Evolutionary conservation across 2,329 filamentous ascomycete genomes (phyloP).

Genomic region (Didymella exigua): DNA sequence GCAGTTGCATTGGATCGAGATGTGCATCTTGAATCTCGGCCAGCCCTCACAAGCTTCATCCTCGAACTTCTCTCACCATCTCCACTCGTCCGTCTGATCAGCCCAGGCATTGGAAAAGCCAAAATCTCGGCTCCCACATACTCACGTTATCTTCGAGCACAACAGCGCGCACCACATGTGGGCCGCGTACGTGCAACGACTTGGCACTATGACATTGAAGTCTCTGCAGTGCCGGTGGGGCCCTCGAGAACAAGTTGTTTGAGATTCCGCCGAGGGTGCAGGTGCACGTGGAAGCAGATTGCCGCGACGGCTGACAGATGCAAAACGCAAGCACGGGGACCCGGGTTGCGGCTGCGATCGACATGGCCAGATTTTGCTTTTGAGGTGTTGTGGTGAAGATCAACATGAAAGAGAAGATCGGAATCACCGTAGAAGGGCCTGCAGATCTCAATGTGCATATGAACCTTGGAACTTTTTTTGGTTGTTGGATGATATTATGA

Average conservation of each 20-base stretch:
- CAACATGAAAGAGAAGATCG: not conserved
- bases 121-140: not conserved
- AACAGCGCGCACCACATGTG: not conserved
- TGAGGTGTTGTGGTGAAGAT: not conserved
- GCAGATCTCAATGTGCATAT: not conserved
- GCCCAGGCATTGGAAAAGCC: not conserved
- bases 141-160: not conserved
- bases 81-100: not conserved
- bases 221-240: conserved; percentile 8
- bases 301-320: not conserved
- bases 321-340: not conserved
- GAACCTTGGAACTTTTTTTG: not conserved
- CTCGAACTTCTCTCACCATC: not conserved
- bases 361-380: not conserved
- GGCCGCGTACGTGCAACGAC: not conserved
- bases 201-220: not conserved
- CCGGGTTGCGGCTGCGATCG: not conserved
- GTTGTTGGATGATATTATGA: not conserved
- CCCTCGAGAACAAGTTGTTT: conserved; percentile 3
- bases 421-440: conserved; percentile 3
- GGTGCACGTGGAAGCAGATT: not conserved
- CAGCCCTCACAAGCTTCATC: not conserved
- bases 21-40: not conserved
- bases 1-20: not conserved
- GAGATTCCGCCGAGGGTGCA: not conserved